These are phyloP conservation scores for Trichophyton mentagrophytes DNA, from an alignment of 2,329 filamentous ascomycete genomes.

Conservation along the genomic window DNA sequence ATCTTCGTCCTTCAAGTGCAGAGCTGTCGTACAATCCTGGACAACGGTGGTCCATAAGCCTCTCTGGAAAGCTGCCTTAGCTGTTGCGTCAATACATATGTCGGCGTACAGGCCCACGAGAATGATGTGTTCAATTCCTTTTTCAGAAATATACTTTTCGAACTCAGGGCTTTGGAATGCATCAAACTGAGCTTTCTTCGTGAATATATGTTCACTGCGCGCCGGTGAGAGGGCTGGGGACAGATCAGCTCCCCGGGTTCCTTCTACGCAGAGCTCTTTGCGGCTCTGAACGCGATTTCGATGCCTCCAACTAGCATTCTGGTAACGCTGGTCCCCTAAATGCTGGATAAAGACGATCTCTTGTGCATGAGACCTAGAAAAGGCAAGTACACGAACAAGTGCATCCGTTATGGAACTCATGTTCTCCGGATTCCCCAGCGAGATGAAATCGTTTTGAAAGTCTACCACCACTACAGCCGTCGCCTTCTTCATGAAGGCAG, in stretches of 20 bases:
- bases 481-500: background rate
- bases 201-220: background rate
- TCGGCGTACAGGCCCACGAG: slow-evolving; percentile 4
- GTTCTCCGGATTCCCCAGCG: background rate
- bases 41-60: slow-evolving; percentile 4
- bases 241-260: background rate
- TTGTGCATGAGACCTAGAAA: background rate
- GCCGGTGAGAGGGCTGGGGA: background rate
- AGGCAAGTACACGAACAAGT: slow-evolving; percentile 1
- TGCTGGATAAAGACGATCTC: background rate
- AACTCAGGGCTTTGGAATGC: slow-evolving; percentile 1
- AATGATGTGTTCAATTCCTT: background rate
- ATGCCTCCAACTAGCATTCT: background rate
- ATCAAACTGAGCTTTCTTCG: slow-evolving; percentile 2
- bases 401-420: slow-evolving; percentile 1
- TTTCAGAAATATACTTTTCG: slow-evolving; percentile 3
- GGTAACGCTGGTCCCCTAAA: background rate
- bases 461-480: slow-evolving; percentile 1
- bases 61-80: slow-evolving; percentile 3
- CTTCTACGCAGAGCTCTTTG: slow-evolving; percentile 1
- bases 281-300: background rate
- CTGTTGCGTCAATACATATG: slow-evolving; percentile 3
- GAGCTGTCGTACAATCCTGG: slow-evolving; percentile 3
- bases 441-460: slow-evolving; percentile 3
- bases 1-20: background rate